phyloP scores from a whole-genome alignment of 768 basidiomycete genomes.

The button mushroom (Agaricus bisporus) region DNA sequence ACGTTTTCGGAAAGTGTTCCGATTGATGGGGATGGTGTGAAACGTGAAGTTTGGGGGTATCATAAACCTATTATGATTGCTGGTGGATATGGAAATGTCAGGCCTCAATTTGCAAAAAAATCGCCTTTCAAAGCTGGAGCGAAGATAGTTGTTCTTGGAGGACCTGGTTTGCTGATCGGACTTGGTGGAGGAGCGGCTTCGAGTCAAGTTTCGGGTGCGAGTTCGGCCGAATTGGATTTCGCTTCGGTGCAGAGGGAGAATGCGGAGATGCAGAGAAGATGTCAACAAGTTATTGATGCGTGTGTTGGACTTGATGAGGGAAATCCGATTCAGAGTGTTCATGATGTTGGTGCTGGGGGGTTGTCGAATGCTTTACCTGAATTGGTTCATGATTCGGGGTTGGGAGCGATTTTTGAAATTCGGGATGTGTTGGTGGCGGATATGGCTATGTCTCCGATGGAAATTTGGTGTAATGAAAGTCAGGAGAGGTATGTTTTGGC shows the following conservation, averaged over 20 bases:
- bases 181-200: slow-evolving; percentile 96
- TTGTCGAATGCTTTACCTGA: slow-evolving; percentile 96
- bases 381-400: slow-evolving; percentile 90
- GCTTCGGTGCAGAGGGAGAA: slow-evolving; percentile 98
- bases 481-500: slow-evolving; percentile 98
- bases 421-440: slow-evolving; percentile 91
- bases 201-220: slow-evolving; percentile 86
- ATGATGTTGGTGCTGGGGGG: slow-evolving; percentile 98
- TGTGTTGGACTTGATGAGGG: slow-evolving; percentile 54
- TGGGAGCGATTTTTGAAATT: slow-evolving; percentile 92
- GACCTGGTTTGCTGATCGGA: slow-evolving; percentile 94
- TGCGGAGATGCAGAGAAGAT: slow-evolving; percentile 95
- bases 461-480: slow-evolving; percentile 99
- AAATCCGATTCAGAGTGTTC: slow-evolving; percentile 91
- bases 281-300: slow-evolving; percentile 95
- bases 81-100: slow-evolving; percentile 92
- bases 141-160: slow-evolving; percentile 88
- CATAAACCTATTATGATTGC: slow-evolving; percentile 99
- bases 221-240: slow-evolving; percentile 92
- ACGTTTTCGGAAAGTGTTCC: slow-evolving; percentile 83
- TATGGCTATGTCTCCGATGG: slow-evolving; percentile 95
- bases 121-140: slow-evolving; percentile 71
- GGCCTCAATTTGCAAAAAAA: slow-evolving; percentile 78
- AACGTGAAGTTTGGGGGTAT: slow-evolving; percentile 80
- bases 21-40: slow-evolving; percentile 36